Evolutionary conservation across 495 filamentous ascomycete species (phyloP), one percentile per base, ranked within the genome.

Genomic region (Penicillium cinerascens): DNA sequence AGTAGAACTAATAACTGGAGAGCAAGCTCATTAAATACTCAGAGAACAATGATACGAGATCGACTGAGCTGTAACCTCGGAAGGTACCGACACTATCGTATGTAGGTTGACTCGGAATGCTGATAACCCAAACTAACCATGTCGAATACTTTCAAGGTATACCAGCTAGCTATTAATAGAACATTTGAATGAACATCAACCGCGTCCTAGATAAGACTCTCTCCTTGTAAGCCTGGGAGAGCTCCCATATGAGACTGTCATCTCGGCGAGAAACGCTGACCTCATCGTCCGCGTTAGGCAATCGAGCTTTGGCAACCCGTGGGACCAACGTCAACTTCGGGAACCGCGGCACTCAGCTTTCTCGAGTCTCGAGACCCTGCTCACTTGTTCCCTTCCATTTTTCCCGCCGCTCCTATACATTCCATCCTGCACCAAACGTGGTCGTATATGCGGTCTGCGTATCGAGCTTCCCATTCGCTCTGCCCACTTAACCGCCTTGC

Each of bases 201-300:
- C 11, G 10, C 29, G 22, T 23, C 6, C 29, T 33, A 33, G 11
- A 33, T 33, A 13, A 33, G 29, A 33, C 26, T 3, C 7, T 29
- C 26, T 6, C 26, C 7, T 29, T 29, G 26, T 29, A 29, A n/a
- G n/a, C n/a, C n/a, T n/a, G n/a, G n/a, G n/a, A n/a, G n/a, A n/a
- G n/a, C n/a, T n/a, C n/a, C n/a, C n/a, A n/a, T n/a, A n/a, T n/a
- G n/a, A n/a, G 11, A 33, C 9, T 10, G 29, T 33, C 11, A 13
- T 11, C 29, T 13, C 11, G 29, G 4, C 20, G 38, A 18, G 16
- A 21, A 17, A 2, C 27, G 45, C 55, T 58, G 55, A 58, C 55
- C 55, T 58, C 55, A 54, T 58, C 55, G 13, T 58, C 55, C 47
- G 51, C 13, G 40, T 54, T 46, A 23, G 51, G 50, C 41, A 53